Evolutionary conservation across 1,284 basidiomycete genomes (phyloP).

Genomic region (Tremellales sp.): DNA sequence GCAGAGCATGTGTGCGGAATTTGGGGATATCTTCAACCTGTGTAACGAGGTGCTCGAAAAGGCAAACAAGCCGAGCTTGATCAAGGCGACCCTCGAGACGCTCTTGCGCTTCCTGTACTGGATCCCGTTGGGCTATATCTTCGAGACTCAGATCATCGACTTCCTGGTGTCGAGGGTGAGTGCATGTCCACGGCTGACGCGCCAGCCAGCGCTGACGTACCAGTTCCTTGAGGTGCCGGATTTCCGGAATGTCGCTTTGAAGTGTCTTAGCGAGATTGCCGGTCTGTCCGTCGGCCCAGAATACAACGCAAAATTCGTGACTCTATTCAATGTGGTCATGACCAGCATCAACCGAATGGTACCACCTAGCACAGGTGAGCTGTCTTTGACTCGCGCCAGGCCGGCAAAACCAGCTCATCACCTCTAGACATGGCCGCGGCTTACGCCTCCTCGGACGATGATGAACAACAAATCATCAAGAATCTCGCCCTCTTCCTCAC

Average conservation of each 20-base stretch:
- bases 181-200: slow-evolving; percentile 13
- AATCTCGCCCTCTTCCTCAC: slow-evolving; percentile 95
- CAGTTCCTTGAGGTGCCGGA: slow-evolving; percentile 97
- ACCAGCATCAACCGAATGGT: slow-evolving; percentile 94
- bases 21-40: slow-evolving; percentile 91
- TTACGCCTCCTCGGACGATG: slow-evolving; percentile 84
- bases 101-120: slow-evolving; percentile 96
- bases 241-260: slow-evolving; percentile 95
- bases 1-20: slow-evolving; percentile 96
- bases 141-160: slow-evolving; percentile 97
- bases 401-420: no score
- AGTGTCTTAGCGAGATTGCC: slow-evolving; percentile 97
- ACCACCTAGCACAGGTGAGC: slow-evolving; percentile 79
- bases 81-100: slow-evolving; percentile 94
- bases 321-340: slow-evolving; percentile 98
- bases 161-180: slow-evolving; percentile 79
- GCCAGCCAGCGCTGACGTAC: slow-evolving; percentile 8
- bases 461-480: slow-evolving; percentile 94
- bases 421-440: slow-evolving; percentile 74
- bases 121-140: slow-evolving; percentile 99
- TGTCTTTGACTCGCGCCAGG: no score
- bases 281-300: slow-evolving; percentile 92
- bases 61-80: slow-evolving; percentile 93
- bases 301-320: slow-evolving; percentile 97
- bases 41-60: slow-evolving; percentile 96